Evolutionary conservation across 192 early-diverging fungal species (phyloP).

Genomic region (Globomyces pollinis-pini): DNA sequence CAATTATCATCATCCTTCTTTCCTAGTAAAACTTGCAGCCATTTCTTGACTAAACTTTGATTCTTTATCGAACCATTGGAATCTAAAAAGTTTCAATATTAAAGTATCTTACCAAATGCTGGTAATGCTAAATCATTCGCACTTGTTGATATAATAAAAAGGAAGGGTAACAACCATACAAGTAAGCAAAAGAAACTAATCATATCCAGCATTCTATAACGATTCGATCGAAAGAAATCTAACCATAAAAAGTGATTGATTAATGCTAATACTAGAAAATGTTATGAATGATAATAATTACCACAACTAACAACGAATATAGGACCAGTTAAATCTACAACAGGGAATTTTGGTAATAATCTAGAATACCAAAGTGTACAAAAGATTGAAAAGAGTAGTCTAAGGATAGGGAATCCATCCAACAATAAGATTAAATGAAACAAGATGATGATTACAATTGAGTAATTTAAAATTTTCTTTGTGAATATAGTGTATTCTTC

Average conservation of each 20-base stretch:
- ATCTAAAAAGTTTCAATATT: too few relatives aligned
- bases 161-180: slow-evolving; percentile 90
- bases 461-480: slow-evolving; percentile 62
- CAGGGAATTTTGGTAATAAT: slow-evolving; percentile 75
- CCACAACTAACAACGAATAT: slow-evolving; percentile 77
- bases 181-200: slow-evolving; percentile 88
- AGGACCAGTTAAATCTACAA: slow-evolving; percentile 64
- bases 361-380: slow-evolving; percentile 76
- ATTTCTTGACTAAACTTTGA: background rate
- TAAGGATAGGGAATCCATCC: slow-evolving; percentile 71
- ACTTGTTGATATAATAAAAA: slow-evolving; percentile 86
- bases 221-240: slow-evolving; percentile 69
- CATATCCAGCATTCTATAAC: slow-evolving; percentile 68
- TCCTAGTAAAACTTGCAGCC: background rate
- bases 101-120: slow-evolving; percentile 48
- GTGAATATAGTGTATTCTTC: slow-evolving; percentile 75
- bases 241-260: slow-evolving; percentile 95
- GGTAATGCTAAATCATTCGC: slow-evolving; percentile 84
- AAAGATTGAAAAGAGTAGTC: slow-evolving; percentile 59
- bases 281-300: slow-evolving; percentile 38
- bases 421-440: slow-evolving; percentile 67
- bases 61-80: background rate
- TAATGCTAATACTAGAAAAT: slow-evolving; percentile 59
- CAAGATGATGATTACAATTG: slow-evolving; percentile 50
- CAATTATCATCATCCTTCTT: slow-evolving; percentile 6